A percentile compares a stretch with the other conserved stretches of the same genome.
These are phyloP conservation scores for Cercospora beticola DNA, from an alignment of 2,329 filamentous ascomycete species.

Conservation along the genomic window DNA sequence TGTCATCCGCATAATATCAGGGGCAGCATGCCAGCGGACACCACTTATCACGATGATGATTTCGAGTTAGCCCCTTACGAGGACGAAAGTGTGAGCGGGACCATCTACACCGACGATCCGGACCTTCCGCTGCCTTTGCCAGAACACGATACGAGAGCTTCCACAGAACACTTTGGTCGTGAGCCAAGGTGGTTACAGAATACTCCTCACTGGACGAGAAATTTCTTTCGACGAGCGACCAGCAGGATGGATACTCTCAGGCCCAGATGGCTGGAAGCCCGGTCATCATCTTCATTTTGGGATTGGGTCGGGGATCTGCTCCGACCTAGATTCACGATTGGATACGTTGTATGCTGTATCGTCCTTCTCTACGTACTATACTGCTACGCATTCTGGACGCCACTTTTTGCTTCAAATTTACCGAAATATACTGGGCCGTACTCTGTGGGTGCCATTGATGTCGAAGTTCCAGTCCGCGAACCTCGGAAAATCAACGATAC, in stretches of 20 bases:
- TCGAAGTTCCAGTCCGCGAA: slow-evolving; percentile 37
- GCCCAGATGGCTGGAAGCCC: slow-evolving; percentile 20
- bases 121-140: slow-evolving; percentile 18
- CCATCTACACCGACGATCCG: slow-evolving; percentile 17
- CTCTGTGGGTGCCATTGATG: slow-evolving; percentile 44
- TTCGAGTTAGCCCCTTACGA: slow-evolving; percentile 22
- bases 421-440: slow-evolving; percentile 44
- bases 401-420: slow-evolving; percentile 42
- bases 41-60: slow-evolving; percentile 19
- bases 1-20: not conserved
- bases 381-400: slow-evolving; percentile 41
- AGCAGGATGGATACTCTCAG: slow-evolving; percentile 18
- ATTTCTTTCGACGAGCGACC: slow-evolving; percentile 15
- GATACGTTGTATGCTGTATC: slow-evolving; percentile 16
- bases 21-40: slow-evolving; percentile 7
- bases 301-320: slow-evolving; percentile 9
- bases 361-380: slow-evolving; percentile 37
- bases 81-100: slow-evolving; percentile 5
- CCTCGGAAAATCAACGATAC: slow-evolving; percentile 38
- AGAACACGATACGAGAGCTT: not conserved
- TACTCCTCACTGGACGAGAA: slow-evolving; percentile 17
- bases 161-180: not conserved
- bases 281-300: slow-evolving; percentile 4
- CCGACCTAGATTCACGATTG: slow-evolving; percentile 16
- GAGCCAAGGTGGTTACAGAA: slow-evolving; percentile 19